phyloP scores from a whole-genome alignment of 768 basidiomycete species.

The Termitomyces sp. region DNA sequence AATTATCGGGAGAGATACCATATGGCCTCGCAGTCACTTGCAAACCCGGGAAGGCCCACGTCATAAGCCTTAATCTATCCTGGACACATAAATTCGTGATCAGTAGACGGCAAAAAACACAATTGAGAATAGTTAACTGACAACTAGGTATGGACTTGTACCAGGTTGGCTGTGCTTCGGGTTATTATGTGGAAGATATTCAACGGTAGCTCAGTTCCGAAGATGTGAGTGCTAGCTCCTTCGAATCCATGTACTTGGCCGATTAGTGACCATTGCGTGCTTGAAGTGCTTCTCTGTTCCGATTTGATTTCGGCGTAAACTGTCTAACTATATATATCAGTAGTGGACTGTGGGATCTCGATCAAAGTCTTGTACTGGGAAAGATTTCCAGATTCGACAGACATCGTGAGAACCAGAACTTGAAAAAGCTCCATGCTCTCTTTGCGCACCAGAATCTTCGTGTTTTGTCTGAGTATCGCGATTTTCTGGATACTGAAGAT shows the following conservation, averaged over 20 bases:
- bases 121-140: neutral
- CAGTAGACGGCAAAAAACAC: neutral
- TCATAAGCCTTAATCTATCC: neutral
- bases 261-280: neutral
- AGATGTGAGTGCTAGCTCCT: neutral
- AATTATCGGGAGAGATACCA: neutral
- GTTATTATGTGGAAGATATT: neutral
- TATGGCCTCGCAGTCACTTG: neutral
- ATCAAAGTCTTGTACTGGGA: too few relatives aligned
- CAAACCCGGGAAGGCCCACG: neutral
- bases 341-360: too few relatives aligned
- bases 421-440: neutral
- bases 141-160: neutral
- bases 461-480: neutral
- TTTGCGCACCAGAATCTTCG: neutral
- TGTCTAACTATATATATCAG: too few relatives aligned
- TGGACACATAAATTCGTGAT: neutral
- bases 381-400: too few relatives aligned
- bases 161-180: neutral
- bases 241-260: neutral
- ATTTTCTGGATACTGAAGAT: conserved; percentile 2
- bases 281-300: neutral
- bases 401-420: neutral
- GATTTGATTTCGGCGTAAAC: neutral
- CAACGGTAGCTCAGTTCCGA: neutral